A percentile compares a stretch with the other conserved stretches of the same genome.
phyloP scores from a whole-genome alignment of 306 rosid genomes.

The Gillenia trifoliata region DNA sequence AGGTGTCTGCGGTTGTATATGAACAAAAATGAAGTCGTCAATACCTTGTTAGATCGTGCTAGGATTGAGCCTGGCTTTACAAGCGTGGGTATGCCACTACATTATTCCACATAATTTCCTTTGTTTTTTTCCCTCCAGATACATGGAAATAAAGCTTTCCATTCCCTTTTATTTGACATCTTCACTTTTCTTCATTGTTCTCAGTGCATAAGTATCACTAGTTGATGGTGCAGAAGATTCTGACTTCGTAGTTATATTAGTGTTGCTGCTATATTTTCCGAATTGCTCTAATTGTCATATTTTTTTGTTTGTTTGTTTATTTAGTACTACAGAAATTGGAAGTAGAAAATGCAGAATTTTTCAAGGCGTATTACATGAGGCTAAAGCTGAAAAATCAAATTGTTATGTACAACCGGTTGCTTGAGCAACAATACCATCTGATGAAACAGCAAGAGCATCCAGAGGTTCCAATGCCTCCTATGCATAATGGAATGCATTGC shows the following conservation, averaged over 20 bases:
- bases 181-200: background rate
- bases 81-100: constrained; percentile 6
- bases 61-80: constrained; percentile 19
- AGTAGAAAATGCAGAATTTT: constrained; percentile 10
- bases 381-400: constrained; percentile 6
- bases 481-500: constrained; percentile 51
- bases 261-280: background rate
- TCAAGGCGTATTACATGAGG: constrained; percentile 10
- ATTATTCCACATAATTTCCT: background rate
- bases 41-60: constrained; percentile 5
- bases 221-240: background rate
- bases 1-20: constrained; percentile 15
- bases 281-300: background rate
- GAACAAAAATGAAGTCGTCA: constrained; percentile 4
- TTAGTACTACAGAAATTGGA: constrained; percentile 19
- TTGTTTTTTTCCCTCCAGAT: background rate
- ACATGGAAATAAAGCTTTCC: background rate
- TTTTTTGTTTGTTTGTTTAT: background rate
- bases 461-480: constrained; percentile 79
- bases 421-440: constrained; percentile 12
- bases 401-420: background rate
- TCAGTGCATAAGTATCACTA: background rate
- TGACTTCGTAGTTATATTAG: background rate
- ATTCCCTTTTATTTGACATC: background rate
- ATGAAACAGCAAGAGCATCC: constrained; percentile 28